These are phyloP conservation scores for Candida glucosophila DNA, from an alignment of 1,139 yeast species.

Conservation along the genomic window DNA sequence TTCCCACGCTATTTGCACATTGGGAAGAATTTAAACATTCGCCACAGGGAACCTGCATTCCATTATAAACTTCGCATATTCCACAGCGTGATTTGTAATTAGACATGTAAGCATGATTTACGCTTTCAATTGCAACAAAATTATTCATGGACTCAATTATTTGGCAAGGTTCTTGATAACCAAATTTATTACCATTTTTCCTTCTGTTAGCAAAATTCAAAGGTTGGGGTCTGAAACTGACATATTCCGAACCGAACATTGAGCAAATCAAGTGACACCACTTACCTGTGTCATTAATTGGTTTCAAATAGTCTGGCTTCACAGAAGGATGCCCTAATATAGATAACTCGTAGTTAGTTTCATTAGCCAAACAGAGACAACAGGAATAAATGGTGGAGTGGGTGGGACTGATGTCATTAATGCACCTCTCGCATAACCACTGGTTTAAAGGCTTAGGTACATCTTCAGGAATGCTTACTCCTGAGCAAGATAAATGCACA, in stretches of 20 bases:
- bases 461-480: slow-evolving; percentile 26
- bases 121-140: slow-evolving; percentile 19
- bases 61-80: slow-evolving; percentile 22
- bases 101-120: slow-evolving; percentile 19
- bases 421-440: slow-evolving; percentile 84
- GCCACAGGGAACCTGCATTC: slow-evolving; percentile 23
- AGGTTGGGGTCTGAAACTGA: slow-evolving; percentile 12
- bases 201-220: slow-evolving; percentile 4
- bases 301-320: slow-evolving; percentile 60
- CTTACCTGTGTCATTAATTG: slow-evolving; percentile 51
- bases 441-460: slow-evolving; percentile 21
- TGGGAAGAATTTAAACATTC: slow-evolving; percentile 16
- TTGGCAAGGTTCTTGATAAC: slow-evolving; percentile 6
- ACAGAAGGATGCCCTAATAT: slow-evolving; percentile 31
- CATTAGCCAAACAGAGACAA: slow-evolving; percentile 53
- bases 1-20: slow-evolving; percentile 3
- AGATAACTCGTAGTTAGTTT: slow-evolving; percentile 37
- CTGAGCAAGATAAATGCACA: slow-evolving; percentile 70
- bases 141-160: slow-evolving; percentile 12
- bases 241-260: slow-evolving; percentile 29
- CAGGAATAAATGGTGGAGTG: slow-evolving; percentile 57
- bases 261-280: slow-evolving; percentile 87
- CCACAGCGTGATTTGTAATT: slow-evolving; percentile 15
- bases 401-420: slow-evolving; percentile 58
- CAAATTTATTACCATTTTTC: slow-evolving; percentile 5